Evolutionary conservation across 176 grass and related monocot species (phyloP).

Genomic region (Carex littledalei): DNA sequence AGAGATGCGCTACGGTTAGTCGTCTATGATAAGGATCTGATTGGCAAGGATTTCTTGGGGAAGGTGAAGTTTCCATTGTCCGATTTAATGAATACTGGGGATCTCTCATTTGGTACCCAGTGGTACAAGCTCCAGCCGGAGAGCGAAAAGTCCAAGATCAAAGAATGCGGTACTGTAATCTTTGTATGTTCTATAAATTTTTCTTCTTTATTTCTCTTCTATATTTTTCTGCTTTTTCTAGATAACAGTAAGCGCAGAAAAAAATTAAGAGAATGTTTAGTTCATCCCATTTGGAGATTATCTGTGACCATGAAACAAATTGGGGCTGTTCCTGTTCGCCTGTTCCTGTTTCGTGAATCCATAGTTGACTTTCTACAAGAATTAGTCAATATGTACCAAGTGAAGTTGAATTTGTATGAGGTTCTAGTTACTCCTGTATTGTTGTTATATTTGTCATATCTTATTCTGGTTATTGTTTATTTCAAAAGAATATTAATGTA

Average conservation of each 20-base stretch:
- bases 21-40: slow-evolving; percentile 69
- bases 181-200: background rate
- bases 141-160: slow-evolving; percentile 53
- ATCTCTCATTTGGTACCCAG: slow-evolving; percentile 41
- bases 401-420: background rate
- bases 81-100: slow-evolving; percentile 44
- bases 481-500: background rate
- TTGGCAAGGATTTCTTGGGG: slow-evolving; percentile 70
- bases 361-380: background rate
- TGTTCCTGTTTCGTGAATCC: background rate
- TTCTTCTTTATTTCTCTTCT: slow-evolving; percentile 9
- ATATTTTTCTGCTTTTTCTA: slow-evolving; percentile 16
- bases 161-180: slow-evolving; percentile 55
- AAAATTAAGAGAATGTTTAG: background rate
- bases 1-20: slow-evolving; percentile 57
- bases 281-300: slow-evolving; percentile 12
- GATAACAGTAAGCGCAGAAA: background rate
- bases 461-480: background rate
- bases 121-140: slow-evolving; percentile 83
- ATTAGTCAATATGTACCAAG: background rate
- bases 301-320: background rate
- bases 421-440: background rate
- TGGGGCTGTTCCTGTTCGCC: background rate
- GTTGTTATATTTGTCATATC: background rate
- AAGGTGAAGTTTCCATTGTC: slow-evolving; percentile 55